Conservation (phyloP, 257 asterid genomes). For the Misopates orontium region DNA sequence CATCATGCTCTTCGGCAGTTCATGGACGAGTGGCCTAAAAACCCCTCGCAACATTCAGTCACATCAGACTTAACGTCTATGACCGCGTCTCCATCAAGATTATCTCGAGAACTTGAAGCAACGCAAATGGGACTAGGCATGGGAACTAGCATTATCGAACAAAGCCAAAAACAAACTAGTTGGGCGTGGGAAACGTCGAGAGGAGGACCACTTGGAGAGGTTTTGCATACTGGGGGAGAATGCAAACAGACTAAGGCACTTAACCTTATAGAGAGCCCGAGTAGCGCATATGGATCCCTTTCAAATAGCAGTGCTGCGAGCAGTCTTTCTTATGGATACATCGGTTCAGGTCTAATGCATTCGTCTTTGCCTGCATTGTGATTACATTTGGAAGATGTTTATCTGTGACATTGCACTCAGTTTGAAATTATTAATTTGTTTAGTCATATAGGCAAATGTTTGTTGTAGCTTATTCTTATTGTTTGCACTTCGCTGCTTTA, state of each 20-base stretch:
- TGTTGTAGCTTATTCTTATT: no score
- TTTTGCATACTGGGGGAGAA: constrained; percentile 46
- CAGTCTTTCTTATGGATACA: no score
- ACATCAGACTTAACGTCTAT: constrained; percentile 15
- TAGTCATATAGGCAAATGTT: no score
- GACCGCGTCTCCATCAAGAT: constrained; percentile 38
- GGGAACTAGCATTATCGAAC: constrained; percentile 35
- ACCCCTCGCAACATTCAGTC: constrained; percentile 19
- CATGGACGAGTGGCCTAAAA: constrained; percentile 22
- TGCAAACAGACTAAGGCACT: constrained; percentile 46
- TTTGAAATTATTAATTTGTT: no score
- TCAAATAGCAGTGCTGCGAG: constrained; percentile 73
- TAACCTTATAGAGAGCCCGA: constrained; percentile 57
- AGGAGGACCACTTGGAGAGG: constrained; percentile 98
- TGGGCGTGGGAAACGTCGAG: constrained; percentile 78
- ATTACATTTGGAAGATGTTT: no score
- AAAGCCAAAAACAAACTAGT: constrained; percentile 35
- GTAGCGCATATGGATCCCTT: constrained; percentile 52
- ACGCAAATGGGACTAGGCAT: constrained; percentile 67
- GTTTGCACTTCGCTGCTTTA: no score
- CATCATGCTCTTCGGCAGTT: constrained; percentile 13
- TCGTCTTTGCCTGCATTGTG: no score
- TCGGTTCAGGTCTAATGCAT: no score
- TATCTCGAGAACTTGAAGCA: constrained; percentile 47
- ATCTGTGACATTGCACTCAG: no score